Evolutionary conservation across 768 basidiomycete genomes (phyloP), one percentile per base, ranked within the genome.

Genomic region (Tylopilus subfusipes): DNA sequence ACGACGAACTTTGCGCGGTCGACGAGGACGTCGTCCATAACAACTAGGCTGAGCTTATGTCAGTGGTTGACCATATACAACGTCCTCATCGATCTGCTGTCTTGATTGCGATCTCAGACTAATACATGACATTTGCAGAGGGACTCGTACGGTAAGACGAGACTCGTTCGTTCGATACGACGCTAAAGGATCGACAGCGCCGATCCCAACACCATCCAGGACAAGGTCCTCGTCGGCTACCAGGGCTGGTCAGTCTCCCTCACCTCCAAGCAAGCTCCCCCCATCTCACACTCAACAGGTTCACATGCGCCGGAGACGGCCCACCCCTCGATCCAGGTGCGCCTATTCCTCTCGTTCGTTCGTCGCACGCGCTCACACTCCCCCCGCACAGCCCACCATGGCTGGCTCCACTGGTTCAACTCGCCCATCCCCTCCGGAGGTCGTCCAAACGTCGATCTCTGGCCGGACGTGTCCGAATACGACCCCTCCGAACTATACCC

Each of bases 351-450:
- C 11, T 12, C n/a, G 12, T 13, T 30, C 43, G 10, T 24, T 18
- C 7, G 11, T 18, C n/a, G 8, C 38, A 14, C 22, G 10, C 24
- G 21, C 48, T 19, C 18, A 45, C 25, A 14, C 6, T n/a, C 14
- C 42, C 30, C 16, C 4, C 4, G 19, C 2, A 24, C 43, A 68
- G 83, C 82, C 3, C 90, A 91, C 62, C 88, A 90, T 60, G 90
- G 90, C 27, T 93, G 91, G 91, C 74, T 90, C 19, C 90, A 93
- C 63, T 93, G 91, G 90, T 83, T 89, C 66, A 76, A 82, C 57
- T 62, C 74, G n/a, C 87, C 87, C 1, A 74, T 91, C 12, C 77
- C 83, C 2, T 72, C 79, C 25, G 88, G 87, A 16, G 90, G 90
- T 18, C 80, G 75, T 4, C 84, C 86, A 5, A 89, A 86, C 60